phyloP scores from a whole-genome alignment of 208 protist species.

The Trichomonas vaginalis region DNA sequence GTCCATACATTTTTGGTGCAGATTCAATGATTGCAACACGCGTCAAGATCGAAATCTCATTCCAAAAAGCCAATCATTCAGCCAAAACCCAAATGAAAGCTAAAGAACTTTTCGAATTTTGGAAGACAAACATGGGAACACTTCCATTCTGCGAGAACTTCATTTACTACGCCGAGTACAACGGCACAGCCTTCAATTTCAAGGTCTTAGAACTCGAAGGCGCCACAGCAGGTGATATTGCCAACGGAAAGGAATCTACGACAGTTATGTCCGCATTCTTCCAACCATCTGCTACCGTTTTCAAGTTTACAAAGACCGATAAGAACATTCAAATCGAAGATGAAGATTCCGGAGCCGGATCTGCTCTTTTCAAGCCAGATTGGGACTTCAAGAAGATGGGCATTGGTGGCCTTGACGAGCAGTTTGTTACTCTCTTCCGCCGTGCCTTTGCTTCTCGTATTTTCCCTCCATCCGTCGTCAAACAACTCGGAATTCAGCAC shows the following conservation, averaged over 20 bases:
- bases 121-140: neutral
- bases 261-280: neutral
- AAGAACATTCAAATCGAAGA: neutral
- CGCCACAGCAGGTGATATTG: neutral
- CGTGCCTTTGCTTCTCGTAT: slow-evolving; percentile 79
- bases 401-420: slow-evolving; percentile 34
- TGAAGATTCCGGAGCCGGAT: neutral
- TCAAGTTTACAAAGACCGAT: neutral
- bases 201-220: neutral
- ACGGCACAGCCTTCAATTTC: neutral
- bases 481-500: slow-evolving; percentile 84
- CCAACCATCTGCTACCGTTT: neutral
- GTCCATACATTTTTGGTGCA: neutral
- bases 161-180: neutral
- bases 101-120: neutral
- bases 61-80: neutral
- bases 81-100: neutral
- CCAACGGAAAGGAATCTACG: neutral
- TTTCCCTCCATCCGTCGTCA: slow-evolving; percentile 55
- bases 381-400: slow-evolving; percentile 28
- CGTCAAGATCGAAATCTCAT: neutral
- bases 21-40: neutral
- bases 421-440: slow-evolving; percentile 86
- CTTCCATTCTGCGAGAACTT: neutral
- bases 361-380: neutral